phyloP scores from a whole-genome alignment of 495 filamentous ascomycete species.

The Jackrogersella multiformis region DNA sequence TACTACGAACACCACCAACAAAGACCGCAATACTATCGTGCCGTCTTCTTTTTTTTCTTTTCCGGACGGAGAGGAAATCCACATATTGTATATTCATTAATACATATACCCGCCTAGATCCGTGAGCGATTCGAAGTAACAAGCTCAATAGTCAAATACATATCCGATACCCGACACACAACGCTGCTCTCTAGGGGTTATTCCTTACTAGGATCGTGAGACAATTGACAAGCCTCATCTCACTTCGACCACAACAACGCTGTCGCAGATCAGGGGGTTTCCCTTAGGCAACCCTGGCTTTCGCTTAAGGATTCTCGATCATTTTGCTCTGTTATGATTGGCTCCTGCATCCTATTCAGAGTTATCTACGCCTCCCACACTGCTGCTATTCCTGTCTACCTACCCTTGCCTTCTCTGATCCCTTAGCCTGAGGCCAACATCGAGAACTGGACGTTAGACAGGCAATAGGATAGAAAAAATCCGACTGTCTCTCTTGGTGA shows the following conservation, averaged over 20 bases:
- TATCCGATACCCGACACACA: constrained; percentile 20
- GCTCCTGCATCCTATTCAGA: constrained; percentile 4
- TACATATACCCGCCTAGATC: constrained; percentile 5
- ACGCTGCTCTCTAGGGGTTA: constrained; percentile 27
- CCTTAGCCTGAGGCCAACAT: constrained; percentile 21
- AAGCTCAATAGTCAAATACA: constrained; percentile 4
- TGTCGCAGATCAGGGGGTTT: constrained; percentile 35
- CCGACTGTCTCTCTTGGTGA: constrained; percentile 11
- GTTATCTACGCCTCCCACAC: constrained; percentile 15
- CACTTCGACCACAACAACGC: constrained; percentile 23
- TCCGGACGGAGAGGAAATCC: neutral
- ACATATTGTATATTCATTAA: constrained; percentile 22
- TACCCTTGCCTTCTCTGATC: constrained; percentile 21
- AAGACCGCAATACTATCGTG: neutral
- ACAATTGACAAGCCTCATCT: constrained; percentile 35
- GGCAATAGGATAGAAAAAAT: constrained; percentile 43
- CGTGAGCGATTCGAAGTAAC: neutral
- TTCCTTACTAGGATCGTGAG: constrained; percentile 37
- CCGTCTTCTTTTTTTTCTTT: neutral
- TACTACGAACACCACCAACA: neutral
- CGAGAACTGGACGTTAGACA: neutral
- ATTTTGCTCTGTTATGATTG: constrained; percentile 2
- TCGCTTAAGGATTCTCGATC: constrained; percentile 16
- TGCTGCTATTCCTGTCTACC: constrained; percentile 36
- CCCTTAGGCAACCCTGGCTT: constrained; percentile 17